These are phyloP conservation scores for Chondrostereum purpureum DNA, from an alignment of 1,284 basidiomycete genomes.

Conservation along the genomic window DNA sequence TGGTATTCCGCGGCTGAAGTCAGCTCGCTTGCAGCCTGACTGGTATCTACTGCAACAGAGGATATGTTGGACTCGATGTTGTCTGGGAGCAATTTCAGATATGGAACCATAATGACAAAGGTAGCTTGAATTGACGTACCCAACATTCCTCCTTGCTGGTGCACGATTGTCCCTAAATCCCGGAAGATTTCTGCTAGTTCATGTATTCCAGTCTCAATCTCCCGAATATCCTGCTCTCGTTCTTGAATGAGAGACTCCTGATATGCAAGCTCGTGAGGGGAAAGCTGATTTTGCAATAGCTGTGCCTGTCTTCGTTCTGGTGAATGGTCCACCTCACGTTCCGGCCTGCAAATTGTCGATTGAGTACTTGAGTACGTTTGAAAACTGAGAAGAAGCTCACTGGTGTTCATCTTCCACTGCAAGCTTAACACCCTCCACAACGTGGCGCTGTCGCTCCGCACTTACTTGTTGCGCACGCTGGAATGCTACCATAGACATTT, in stretches of 20 bases:
- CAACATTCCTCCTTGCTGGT: constrained; percentile 92
- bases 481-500: constrained; percentile 84
- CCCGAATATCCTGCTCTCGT: constrained; percentile 90
- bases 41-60: constrained; percentile 79
- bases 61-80: constrained; percentile 96
- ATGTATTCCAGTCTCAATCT: constrained; percentile 96
- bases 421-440: constrained; percentile 75
- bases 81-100: constrained; percentile 44
- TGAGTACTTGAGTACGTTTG: constrained; percentile 8
- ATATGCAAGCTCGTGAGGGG: constrained; percentile 89
- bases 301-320: constrained; percentile 65
- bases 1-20: constrained; percentile 92
- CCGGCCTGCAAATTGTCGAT: constrained; percentile 19
- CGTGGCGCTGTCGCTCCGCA: constrained; percentile 79
- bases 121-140: constrained; percentile 48
- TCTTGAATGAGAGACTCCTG: constrained; percentile 96
- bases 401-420: constrained; percentile 64
- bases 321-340: constrained; percentile 29
- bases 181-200: constrained; percentile 97
- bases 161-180: constrained; percentile 91
- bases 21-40: constrained; percentile 83
- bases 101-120: not conserved
- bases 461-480: constrained; percentile 88
- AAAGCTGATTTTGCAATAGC: constrained; percentile 66
- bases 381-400: not conserved